Conservation (phyloP, 2,329 filamentous ascomycete species). For the Phialocephala subalpina region DNA sequence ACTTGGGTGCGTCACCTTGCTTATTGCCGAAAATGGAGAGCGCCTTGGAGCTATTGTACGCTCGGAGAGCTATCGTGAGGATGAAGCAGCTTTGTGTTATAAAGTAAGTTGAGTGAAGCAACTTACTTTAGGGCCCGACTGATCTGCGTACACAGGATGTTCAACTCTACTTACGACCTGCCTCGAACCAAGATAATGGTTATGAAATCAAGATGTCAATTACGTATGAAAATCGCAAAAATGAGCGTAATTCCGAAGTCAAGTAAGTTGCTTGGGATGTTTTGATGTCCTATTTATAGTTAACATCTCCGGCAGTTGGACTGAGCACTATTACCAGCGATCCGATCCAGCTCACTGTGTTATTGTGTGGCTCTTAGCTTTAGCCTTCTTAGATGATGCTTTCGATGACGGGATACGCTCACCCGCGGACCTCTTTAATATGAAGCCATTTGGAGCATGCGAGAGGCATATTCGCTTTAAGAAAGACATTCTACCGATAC, state of each 20-base stretch:
- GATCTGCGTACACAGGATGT: background rate
- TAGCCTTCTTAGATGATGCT: background rate
- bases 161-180: background rate
- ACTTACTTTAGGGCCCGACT: background rate
- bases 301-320: background rate
- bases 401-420: background rate
- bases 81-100: background rate
- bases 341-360: background rate
- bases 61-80: background rate
- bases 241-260: background rate
- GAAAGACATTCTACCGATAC: background rate
- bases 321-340: background rate
- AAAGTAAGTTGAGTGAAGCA: background rate
- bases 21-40: constrained; percentile 5
- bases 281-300: background rate
- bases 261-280: background rate
- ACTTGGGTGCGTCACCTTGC: background rate
- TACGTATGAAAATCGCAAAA: constrained; percentile 1
- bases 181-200: background rate
- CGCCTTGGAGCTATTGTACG: background rate
- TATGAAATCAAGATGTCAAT: background rate
- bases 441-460: background rate
- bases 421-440: background rate
- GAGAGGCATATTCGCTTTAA: background rate
- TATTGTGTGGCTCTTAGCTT: background rate